phyloP scores from a whole-genome alignment of 2,329 filamentous ascomycete species.

The Penicillium aurantiogriseum region DNA sequence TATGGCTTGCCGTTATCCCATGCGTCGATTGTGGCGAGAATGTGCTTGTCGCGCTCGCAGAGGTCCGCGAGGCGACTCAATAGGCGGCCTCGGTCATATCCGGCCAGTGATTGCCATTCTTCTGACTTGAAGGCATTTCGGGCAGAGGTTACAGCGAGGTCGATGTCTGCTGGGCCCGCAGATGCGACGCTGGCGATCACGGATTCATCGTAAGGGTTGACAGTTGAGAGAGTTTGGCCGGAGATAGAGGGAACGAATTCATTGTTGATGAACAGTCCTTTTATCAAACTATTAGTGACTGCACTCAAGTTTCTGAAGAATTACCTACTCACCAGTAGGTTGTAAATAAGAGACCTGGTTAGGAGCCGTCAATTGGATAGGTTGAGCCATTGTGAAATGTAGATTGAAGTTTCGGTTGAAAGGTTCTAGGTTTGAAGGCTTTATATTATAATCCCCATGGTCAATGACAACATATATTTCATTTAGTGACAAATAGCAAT shows the following conservation, averaged over 20 bases:
- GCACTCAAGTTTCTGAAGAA: accelerated
- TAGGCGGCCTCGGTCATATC: neutral
- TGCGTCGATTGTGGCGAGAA: conserved; percentile 1
- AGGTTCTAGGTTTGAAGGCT: neutral
- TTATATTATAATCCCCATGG: neutral
- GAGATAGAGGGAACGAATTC: neutral
- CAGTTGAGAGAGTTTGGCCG: neutral
- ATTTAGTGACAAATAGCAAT: neutral
- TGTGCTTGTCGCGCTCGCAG: conserved; percentile 12
- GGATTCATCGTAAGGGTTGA: conserved; percentile 1
- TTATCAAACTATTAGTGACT: neutral
- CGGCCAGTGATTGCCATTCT: neutral
- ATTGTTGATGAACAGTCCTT: conserved; percentile 2
- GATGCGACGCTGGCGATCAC: conserved; percentile 1
- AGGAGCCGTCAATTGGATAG: conserved; percentile 1
- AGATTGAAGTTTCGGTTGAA: neutral
- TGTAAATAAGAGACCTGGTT: neutral
- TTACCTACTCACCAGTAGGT: neutral
- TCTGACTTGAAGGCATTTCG: conserved; percentile 1
- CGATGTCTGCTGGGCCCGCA: neutral
- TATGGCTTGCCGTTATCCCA: conserved; percentile 7
- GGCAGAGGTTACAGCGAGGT: neutral
- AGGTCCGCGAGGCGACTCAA: neutral
- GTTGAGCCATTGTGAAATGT: conserved; percentile 1
- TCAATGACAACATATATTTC: too few species aligned